Evolutionary conservation across 176 grass and related monocot genomes (phyloP).

Genomic region (Avena atlantica): DNA sequence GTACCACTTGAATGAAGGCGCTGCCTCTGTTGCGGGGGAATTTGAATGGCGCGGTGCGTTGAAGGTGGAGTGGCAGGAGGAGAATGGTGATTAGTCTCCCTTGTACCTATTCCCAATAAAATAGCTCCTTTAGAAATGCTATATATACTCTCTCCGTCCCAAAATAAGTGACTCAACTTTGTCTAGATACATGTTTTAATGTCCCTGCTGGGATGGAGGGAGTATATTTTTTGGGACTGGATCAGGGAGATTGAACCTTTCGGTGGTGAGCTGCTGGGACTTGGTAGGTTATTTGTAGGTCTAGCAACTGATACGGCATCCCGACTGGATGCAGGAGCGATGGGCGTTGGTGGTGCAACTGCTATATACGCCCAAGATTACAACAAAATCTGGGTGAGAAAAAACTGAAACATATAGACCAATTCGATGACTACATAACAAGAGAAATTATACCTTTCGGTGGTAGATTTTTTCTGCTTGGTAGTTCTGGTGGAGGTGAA

Average conservation of each 20-base stretch:
- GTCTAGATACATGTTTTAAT: too few species aligned
- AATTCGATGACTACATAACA: constrained; percentile 12
- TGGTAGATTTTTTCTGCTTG: constrained; percentile 23
- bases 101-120: constrained; percentile 30
- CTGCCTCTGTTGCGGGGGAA: constrained; percentile 9
- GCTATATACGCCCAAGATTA: constrained; percentile 14
- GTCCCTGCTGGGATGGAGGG: too few species aligned
- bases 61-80: constrained; percentile 27
- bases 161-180: too few species aligned
- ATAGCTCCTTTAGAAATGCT: constrained; percentile 14
- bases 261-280: constrained; percentile 25
- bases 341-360: constrained; percentile 35
- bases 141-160: neutral
- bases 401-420: constrained; percentile 7
- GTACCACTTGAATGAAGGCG: constrained; percentile 49
- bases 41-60: constrained; percentile 13
- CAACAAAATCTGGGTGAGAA: constrained; percentile 30
- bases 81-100: constrained; percentile 19
- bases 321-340: constrained; percentile 33
- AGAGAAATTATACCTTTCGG: constrained; percentile 42
- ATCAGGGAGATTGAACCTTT: constrained; percentile 39
- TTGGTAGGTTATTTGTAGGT: constrained; percentile 37
- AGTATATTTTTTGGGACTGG: neutral
- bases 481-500: constrained; percentile 40
- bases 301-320: constrained; percentile 28